phyloP scores from a whole-genome alignment of 768 basidiomycete genomes.

The Mrakia frigida region DNA sequence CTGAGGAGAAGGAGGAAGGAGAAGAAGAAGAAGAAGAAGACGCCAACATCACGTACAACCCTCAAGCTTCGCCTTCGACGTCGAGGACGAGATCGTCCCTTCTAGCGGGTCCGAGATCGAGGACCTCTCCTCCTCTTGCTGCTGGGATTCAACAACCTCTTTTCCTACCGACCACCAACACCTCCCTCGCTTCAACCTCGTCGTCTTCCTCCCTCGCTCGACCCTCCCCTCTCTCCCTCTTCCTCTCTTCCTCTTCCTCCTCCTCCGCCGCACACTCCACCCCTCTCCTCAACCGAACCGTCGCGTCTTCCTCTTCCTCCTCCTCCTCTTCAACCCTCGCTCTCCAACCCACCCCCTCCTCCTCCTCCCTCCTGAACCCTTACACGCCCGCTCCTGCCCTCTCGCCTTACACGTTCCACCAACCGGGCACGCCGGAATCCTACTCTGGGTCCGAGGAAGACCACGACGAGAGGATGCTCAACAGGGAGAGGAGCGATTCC shows the following conservation, averaged over 20 bases:
- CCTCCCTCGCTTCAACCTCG: neutral
- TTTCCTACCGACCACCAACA: neutral
- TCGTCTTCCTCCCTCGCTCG: neutral
- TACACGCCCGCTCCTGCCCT: slow-evolving; percentile 22
- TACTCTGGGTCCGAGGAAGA: slow-evolving; percentile 29
- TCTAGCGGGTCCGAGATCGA: neutral
- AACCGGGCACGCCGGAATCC: slow-evolving; percentile 25
- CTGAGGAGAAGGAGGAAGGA: neutral
- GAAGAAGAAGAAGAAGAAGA: slow-evolving; percentile 19
- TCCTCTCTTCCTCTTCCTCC: neutral
- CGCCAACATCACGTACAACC: slow-evolving; percentile 23
- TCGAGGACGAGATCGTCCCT: neutral
- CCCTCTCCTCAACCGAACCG: neutral
- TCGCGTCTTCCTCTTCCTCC: neutral
- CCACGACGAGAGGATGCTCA: slow-evolving; percentile 13
- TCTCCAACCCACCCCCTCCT: neutral
- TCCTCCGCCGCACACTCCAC: neutral
- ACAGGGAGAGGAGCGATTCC: slow-evolving; percentile 1
- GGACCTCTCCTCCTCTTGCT: neutral
- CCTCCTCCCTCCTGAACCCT: neutral
- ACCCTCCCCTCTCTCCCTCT: slow-evolving; percentile 7
- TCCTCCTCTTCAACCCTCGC: neutral
- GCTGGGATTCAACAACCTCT: neutral
- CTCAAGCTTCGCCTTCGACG: neutral
- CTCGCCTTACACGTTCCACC: slow-evolving; percentile 28